A percentile compares a stretch with the other conserved stretches of the same genome.
Evolutionary conservation across 139 green algal genomes (phyloP).

Genomic region (Chlamydomonas sp.): DNA sequence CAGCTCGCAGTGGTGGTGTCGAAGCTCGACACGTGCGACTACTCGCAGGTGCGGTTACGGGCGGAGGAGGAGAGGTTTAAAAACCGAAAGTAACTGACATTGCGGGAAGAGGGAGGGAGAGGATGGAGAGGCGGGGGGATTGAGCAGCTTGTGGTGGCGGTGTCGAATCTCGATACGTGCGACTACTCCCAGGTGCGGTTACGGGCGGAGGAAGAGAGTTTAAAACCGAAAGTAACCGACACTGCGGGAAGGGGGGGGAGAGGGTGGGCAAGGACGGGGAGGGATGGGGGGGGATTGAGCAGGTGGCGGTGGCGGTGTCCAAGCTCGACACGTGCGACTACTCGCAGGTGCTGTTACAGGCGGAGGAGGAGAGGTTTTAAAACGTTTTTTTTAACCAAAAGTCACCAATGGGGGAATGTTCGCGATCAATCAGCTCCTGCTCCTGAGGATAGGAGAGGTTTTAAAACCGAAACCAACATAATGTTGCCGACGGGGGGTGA

Average conservation of each 20-base stretch:
- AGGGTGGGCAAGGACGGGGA: no score
- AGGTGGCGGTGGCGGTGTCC: constrained; percentile 82
- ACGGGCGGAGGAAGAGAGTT: not conserved
- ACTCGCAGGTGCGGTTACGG: constrained; percentile 36
- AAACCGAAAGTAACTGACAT: no score
- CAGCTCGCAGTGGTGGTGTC: constrained; percentile 84
- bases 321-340: constrained; percentile 81
- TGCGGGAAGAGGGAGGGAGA: constrained; percentile 4
- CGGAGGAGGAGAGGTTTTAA: no score
- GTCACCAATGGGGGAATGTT: no score
- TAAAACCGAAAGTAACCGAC: no score
- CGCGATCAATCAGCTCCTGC: no score
- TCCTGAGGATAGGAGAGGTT: no score
- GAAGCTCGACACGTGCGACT: constrained; percentile 80
- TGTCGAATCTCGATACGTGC: constrained; percentile 82
- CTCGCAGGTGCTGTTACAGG: constrained; percentile 33
- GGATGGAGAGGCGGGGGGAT: constrained; percentile 78
- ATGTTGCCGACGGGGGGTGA: constrained; percentile 6
- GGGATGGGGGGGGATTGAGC: constrained; percentile 85
- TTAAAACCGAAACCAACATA: no score
- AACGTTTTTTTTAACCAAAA: no score
- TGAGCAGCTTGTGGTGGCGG: constrained; percentile 81
- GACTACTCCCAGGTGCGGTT: constrained; percentile 47
- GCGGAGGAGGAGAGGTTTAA: no score
- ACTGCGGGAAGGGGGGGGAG: constrained; percentile 7